Conservation (phyloP, 2,329 filamentous ascomycete genomes). For the Aureobasidium zeae region DNA sequence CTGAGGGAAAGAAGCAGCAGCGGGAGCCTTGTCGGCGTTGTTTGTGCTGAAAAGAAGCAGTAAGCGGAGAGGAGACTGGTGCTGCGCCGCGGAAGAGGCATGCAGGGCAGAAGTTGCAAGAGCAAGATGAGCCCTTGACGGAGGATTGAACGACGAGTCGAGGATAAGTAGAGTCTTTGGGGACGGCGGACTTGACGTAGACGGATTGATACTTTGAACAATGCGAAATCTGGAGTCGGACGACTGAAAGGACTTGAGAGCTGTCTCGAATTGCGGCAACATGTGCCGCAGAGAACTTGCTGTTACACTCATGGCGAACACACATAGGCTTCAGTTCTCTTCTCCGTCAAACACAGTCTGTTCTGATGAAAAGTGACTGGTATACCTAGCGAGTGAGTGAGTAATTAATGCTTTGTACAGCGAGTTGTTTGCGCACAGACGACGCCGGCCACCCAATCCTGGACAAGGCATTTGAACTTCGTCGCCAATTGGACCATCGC, state of each 20-base stretch:
- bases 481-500: conserved; percentile 8
- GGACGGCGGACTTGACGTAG: conserved; percentile 18
- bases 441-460: conserved; percentile 4
- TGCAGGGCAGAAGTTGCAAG: conserved; percentile 47
- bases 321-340: not conserved
- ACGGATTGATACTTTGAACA: conserved; percentile 27
- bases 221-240: conserved; percentile 31
- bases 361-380: too few species aligned
- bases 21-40: conserved; percentile 57
- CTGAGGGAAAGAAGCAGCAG: conserved; percentile 58
- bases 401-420: too few species aligned
- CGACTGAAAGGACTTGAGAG: conserved; percentile 36
- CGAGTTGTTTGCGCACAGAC: conserved; percentile 10
- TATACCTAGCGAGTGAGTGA: too few species aligned
- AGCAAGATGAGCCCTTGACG: conserved; percentile 49
- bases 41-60: conserved; percentile 53
- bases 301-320: conserved; percentile 3
- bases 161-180: conserved; percentile 49
- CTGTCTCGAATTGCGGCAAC: conserved; percentile 31
- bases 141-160: conserved; percentile 59
- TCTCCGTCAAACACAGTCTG: too few species aligned
- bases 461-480: conserved; percentile 10
- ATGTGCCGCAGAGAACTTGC: conserved; percentile 22
- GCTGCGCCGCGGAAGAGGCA: conserved; percentile 27
- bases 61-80: conserved; percentile 36